These are phyloP conservation scores for Pythium guiyangense DNA, from an alignment of 352 stramenopile genomes.

Conservation along the genomic window DNA sequence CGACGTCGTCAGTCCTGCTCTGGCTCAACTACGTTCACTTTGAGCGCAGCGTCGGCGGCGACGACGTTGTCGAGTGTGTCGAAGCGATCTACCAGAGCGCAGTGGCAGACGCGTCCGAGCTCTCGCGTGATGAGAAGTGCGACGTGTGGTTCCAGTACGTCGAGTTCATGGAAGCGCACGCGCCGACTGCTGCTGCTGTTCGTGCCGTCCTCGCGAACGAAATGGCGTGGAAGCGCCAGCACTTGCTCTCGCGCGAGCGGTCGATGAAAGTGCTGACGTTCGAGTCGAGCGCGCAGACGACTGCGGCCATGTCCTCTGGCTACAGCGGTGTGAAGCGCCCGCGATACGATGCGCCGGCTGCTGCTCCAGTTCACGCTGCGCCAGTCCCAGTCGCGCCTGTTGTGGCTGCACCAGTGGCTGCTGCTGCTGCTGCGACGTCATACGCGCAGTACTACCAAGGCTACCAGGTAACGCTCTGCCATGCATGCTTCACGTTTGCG, in stretches of 20 bases:
- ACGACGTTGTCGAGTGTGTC: slow-evolving; percentile 38
- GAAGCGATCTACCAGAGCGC: slow-evolving; percentile 38
- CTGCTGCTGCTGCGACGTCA: slow-evolving; percentile 5
- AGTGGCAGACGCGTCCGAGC: slow-evolving; percentile 40
- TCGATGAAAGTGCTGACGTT: slow-evolving; percentile 51
- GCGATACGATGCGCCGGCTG: slow-evolving; percentile 33
- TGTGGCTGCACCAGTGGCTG: slow-evolving; percentile 23
- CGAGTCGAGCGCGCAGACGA: slow-evolving; percentile 18
- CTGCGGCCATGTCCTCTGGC: slow-evolving; percentile 10
- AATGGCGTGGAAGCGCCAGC: slow-evolving; percentile 65
- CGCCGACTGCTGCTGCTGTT: slow-evolving; percentile 30
- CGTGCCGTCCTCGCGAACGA: slow-evolving; percentile 47
- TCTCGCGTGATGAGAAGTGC: slow-evolving; percentile 71
- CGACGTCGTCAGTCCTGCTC: slow-evolving; percentile 42
- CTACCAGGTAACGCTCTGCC: slow-evolving; percentile 60
- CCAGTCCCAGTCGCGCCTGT: slow-evolving; percentile 9
- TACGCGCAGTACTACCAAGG: slow-evolving; percentile 70
- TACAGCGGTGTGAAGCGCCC: slow-evolving; percentile 53
- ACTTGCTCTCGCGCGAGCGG: slow-evolving; percentile 46
- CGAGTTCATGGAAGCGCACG: slow-evolving; percentile 68
- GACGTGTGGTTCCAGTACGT: slow-evolving; percentile 79
- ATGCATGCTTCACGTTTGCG: slow-evolving; percentile 15
- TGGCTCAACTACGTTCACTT: slow-evolving; percentile 75
- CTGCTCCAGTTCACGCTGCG: slow-evolving; percentile 10
- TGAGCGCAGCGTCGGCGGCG: slow-evolving; percentile 31